A percentile compares a stretch with the other conserved stretches of the same genome.
These are phyloP conservation scores for Pyrrhoderma noxium DNA, from an alignment of 1,284 basidiomycete species.

Conservation along the genomic window DNA sequence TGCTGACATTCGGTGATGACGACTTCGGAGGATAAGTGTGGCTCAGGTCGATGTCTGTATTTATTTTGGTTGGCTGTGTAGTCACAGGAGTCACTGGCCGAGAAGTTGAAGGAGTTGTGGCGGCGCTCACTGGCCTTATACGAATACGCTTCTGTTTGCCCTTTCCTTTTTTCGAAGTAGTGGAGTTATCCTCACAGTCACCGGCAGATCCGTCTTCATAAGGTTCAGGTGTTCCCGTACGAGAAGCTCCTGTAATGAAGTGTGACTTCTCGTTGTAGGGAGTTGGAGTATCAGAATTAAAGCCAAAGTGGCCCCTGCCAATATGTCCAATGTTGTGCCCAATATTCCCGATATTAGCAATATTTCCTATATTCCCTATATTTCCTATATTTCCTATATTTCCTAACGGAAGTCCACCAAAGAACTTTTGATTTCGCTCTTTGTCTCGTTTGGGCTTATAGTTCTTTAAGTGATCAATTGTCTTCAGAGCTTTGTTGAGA, in stretches of 20 bases:
- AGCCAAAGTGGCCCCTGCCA: conserved; percentile 24
- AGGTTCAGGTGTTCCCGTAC: conserved; percentile 7
- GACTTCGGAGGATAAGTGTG: conserved; percentile 16
- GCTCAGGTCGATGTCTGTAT: not conserved
- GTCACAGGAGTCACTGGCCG: conserved; percentile 10
- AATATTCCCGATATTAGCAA: no score
- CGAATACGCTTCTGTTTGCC: conserved; percentile 23
- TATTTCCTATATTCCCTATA: no score
- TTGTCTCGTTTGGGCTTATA: conserved; percentile 52
- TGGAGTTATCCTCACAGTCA: conserved; percentile 18
- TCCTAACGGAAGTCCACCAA: conserved; percentile 27
- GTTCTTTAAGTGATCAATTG: conserved; percentile 63
- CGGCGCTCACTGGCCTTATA: conserved; percentile 1
- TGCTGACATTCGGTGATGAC: not conserved
- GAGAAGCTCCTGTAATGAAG: conserved; percentile 9
- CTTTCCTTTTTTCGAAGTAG: conserved; percentile 28
- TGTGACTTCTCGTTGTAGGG: conserved; percentile 17
- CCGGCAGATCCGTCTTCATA: conserved; percentile 15
- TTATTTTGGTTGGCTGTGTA: not conserved
- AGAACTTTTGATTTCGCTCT: conserved; percentile 7
- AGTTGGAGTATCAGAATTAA: conserved; percentile 8
- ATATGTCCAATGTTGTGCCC: no score
- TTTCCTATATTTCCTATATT: no score
- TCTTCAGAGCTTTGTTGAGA: conserved; percentile 46
- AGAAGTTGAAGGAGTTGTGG: conserved; percentile 12